Base-by-base conservation (phyloP, 306 rosid species). In the Cercis canadensis region DNA sequence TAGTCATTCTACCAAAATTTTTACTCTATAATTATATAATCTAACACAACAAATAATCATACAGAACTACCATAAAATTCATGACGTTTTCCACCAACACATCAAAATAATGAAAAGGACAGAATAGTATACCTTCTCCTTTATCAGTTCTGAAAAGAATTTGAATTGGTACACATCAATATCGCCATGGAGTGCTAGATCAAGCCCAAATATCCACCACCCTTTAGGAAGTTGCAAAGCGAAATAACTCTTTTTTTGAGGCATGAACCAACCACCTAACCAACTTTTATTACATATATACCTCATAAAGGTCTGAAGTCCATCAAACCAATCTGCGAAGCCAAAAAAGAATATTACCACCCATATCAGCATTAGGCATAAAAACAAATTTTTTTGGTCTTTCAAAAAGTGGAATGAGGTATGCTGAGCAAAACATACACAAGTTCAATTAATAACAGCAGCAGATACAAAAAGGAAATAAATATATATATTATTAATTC, bases 261-360 rank as follows among this genome's bases (percentile, higher is more conserved):
- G 97, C 92, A 94, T 89, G 65, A 91, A 85, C 99, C 99, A 94
- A 75, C 99, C 99, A 50, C 99, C 99, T 85, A 94, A 86, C 99
- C 99, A 94, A 83, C 81, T 91, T 82, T 85, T 91, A 72, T 91
- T 92, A 78, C 97, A 94, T 75, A 94, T 86, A 75, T 80, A 89
- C 90, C 97, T 84, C 92, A 94, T 94, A 79, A 91, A 94, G 49
- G 99, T 94, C 76, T 94, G 79, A 37, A 94, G 97, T 66, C 99
- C 99, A 80, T 94, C 99, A 66, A 94, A 94, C 99, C 99, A 91
- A 78, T 94, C 99, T 94, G 84, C 50, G 57, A 76, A 66, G 45
- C 73, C 78, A 73, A 67, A 71, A 81, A 13, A 12, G 71, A 62
- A 51, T 32, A 57, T 56, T 37, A 62, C 14, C 37, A 19, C 70